Conservation (phyloP, 2,329 filamentous ascomycete species). For the Dactylellina parvicollis region DNA sequence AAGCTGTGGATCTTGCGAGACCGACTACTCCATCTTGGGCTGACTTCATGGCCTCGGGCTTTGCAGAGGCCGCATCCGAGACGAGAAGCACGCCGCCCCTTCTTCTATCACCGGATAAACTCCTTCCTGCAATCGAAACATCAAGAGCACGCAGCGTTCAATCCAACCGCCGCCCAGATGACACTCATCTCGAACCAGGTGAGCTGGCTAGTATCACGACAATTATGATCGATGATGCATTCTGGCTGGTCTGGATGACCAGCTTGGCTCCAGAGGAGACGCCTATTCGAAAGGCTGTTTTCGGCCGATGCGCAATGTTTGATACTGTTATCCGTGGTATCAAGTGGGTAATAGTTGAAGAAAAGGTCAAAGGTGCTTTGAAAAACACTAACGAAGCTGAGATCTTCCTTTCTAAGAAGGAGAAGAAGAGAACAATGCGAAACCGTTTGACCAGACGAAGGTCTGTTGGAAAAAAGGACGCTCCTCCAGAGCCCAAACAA, state of each 20-base stretch:
- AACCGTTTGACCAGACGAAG: constrained; percentile 59
- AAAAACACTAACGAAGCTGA: constrained; percentile 79
- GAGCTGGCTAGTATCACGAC: constrained; percentile 91
- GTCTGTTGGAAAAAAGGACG: constrained; percentile 54
- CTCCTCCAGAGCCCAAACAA: constrained; percentile 43
- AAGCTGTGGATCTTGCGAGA: constrained; percentile 71
- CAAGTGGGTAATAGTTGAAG: constrained; percentile 80
- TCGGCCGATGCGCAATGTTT: constrained; percentile 89
- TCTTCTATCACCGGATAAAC: constrained; percentile 88
- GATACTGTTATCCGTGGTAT: constrained; percentile 84
- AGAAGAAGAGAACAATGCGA: constrained; percentile 68
- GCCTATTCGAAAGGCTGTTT: constrained; percentile 83
- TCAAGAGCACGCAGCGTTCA: constrained; percentile 83
- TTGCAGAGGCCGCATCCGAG: constrained; percentile 76
- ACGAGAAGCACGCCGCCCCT: constrained; percentile 72
- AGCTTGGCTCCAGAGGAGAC: constrained; percentile 93
- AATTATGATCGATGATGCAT: constrained; percentile 89
- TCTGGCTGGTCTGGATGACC: constrained; percentile 99
- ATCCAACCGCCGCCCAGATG: constrained; percentile 79
- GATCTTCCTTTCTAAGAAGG: constrained; percentile 95
- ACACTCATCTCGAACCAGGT: constrained; percentile 79
- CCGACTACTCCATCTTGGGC: constrained; percentile 98
- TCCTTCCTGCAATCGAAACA: constrained; percentile 82
- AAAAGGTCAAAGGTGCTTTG: constrained; percentile 92
- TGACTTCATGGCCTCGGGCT: constrained; percentile 94